phyloP scores from a whole-genome alignment of 2,329 filamentous ascomycete genomes.

The Paecilomyces niveus region DNA sequence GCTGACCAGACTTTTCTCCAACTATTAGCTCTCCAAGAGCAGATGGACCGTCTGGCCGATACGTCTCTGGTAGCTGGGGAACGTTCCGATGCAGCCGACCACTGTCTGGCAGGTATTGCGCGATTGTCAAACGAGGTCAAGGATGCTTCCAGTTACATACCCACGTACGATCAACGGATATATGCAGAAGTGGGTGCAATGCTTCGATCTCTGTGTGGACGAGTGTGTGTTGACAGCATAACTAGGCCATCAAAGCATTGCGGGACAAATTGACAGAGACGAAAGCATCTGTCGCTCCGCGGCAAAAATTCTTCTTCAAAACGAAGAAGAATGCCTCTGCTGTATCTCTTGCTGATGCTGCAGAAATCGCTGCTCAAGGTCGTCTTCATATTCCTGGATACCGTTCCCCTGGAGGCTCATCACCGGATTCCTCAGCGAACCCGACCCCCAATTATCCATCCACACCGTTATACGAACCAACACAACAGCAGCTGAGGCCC shows the following conservation, averaged over 20 bases:
- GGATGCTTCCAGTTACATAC: constrained; percentile 73
- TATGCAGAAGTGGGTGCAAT: constrained; percentile 61
- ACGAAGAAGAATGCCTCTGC: constrained; percentile 48
- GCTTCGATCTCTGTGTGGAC: neutral
- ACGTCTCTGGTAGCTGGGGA: constrained; percentile 62
- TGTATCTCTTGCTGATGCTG: constrained; percentile 51
- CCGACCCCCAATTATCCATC: constrained; percentile 29
- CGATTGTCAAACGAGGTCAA: constrained; percentile 76
- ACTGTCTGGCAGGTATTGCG: constrained; percentile 71
- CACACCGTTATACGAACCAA: constrained; percentile 29
- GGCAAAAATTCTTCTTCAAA: constrained; percentile 79
- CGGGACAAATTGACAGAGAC: constrained; percentile 70
- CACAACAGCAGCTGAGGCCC: constrained; percentile 27
- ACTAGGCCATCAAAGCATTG: constrained; percentile 70
- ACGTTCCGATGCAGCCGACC: constrained; percentile 72
- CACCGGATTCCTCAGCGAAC: constrained; percentile 30
- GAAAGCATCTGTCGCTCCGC: constrained; percentile 61
- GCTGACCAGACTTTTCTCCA: constrained; percentile 1
- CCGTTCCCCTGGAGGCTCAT: constrained; percentile 35
- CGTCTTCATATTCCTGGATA: constrained; percentile 38
- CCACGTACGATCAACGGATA: constrained; percentile 80
- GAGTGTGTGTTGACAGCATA: neutral
- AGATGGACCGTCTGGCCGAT: constrained; percentile 62
- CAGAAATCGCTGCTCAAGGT: constrained; percentile 45
- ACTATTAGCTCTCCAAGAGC: constrained; percentile 61